phyloP scores from a whole-genome alignment of 1,284 basidiomycete species.

The Flammula alnicola region DNA sequence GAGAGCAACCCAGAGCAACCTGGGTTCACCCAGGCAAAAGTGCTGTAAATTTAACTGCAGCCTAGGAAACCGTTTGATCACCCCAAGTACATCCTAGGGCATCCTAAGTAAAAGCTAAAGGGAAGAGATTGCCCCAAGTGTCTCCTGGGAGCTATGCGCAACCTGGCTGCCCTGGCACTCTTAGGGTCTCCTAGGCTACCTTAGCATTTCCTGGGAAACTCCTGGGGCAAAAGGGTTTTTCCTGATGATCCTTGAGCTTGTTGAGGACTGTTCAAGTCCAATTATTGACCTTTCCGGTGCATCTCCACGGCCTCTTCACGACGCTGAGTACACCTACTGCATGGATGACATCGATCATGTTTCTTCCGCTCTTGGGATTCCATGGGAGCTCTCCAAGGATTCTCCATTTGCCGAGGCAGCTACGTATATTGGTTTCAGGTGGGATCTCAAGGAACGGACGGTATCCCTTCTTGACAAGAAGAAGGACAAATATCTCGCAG shows the following conservation, averaged over 20 bases:
- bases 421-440: slow-evolving; percentile 38
- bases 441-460: slow-evolving; percentile 31
- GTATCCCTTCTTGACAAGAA: slow-evolving; percentile 33
- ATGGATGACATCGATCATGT: slow-evolving; percentile 34
- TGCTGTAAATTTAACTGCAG: too few relatives aligned
- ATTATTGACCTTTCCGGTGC: slow-evolving; percentile 13
- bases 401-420: slow-evolving; percentile 26
- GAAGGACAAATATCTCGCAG: slow-evolving; percentile 30
- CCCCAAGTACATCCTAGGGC: too few relatives aligned
- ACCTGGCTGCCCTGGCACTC: too few relatives aligned
- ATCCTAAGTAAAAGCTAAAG: too few relatives aligned
- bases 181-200: too few relatives aligned
- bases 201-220: too few relatives aligned
- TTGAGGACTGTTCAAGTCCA: slow-evolving; percentile 26
- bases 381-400: slow-evolving; percentile 37
- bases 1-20: too few relatives aligned
- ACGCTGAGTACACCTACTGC: slow-evolving; percentile 31
- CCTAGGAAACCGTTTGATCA: too few relatives aligned
- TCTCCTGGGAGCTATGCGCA: too few relatives aligned
- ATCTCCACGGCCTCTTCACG: slow-evolving; percentile 18
- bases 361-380: slow-evolving; percentile 33
- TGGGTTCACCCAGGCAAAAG: too few relatives aligned
- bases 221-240: too few relatives aligned
- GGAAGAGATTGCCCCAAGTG: too few relatives aligned
- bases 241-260: slow-evolving; percentile 38